Conservation (phyloP, 306 rosid genomes). For the Cucurbita maxima region DNA sequence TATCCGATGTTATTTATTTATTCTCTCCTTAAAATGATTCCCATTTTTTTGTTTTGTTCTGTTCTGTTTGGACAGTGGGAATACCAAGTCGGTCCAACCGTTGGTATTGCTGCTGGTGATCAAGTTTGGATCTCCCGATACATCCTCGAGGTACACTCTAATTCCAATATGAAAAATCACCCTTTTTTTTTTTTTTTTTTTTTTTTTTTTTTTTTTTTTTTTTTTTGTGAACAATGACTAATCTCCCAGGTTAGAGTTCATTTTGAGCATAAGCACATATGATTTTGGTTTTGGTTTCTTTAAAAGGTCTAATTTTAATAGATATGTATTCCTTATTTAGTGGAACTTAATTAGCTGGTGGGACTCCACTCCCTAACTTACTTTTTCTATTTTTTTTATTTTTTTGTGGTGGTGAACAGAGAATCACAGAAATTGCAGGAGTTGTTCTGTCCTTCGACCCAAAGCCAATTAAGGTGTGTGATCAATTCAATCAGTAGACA, state of each 20-base stretch:
- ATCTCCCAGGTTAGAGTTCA: no score
- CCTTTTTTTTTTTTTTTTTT: neutral
- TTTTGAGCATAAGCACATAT: no score
- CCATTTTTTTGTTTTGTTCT: neutral
- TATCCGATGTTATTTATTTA: neutral
- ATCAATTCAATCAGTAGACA: neutral
- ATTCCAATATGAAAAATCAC: neutral
- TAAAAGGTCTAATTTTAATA: no score
- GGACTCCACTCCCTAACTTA: no score
- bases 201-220: neutral
- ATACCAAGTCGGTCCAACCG: conserved; percentile 40
- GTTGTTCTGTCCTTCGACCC: conserved; percentile 39
- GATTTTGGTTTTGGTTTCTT: no score
- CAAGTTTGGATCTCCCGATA: conserved; percentile 41
- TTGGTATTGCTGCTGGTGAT: conserved; percentile 40
- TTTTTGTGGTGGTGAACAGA: conserved; percentile 13
- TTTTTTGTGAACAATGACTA: no score
- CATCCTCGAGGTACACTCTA: conserved; percentile 40
- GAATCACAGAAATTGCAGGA: conserved; percentile 40
- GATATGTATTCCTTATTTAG: no score
- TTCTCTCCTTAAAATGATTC: neutral
- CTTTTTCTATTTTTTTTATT: no score
- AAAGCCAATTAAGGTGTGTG: conserved; percentile 35
- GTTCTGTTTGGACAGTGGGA: conserved; percentile 26
- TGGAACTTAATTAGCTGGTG: no score